phyloP scores from a whole-genome alignment of 2,329 filamentous ascomycete species.

The Paradendryphiella salina region DNA sequence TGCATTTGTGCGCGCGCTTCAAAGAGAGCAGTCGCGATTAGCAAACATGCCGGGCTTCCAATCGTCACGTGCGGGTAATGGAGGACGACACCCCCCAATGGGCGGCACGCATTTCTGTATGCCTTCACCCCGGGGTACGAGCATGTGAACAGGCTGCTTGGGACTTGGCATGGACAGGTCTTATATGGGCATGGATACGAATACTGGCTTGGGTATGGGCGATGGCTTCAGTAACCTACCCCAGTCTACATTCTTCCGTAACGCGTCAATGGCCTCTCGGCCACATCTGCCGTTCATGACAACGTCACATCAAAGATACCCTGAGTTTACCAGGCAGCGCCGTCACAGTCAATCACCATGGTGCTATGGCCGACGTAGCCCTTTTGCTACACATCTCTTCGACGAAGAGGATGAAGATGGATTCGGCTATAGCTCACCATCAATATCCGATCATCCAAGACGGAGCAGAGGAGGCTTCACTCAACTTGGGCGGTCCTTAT shows the following conservation, averaged over 20 bases:
- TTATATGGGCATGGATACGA: not conserved
- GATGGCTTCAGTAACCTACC: not conserved
- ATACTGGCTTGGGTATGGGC: constrained; percentile 3
- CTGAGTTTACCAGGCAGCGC: constrained; percentile 1
- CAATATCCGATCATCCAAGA: not conserved
- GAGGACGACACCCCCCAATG: not conserved
- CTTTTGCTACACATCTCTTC: constrained; percentile 3
- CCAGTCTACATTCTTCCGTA: not conserved
- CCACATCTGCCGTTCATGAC: constrained; percentile 1
- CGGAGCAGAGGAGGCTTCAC: not conserved
- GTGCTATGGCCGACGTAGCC: not conserved
- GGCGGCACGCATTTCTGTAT: not conserved
- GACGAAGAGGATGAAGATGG: constrained; percentile 16
- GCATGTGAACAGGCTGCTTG: not conserved
- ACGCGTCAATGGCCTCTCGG: not conserved
- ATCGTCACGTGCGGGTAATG: not conserved
- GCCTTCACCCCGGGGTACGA: constrained; percentile 1
- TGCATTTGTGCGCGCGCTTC: not conserved
- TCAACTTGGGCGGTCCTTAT: not conserved
- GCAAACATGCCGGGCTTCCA: not conserved
- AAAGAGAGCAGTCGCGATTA: not conserved
- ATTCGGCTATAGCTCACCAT: constrained; percentile 11
- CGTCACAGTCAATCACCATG: constrained; percentile 9
- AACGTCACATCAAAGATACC: not conserved
- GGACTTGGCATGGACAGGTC: constrained; percentile 1